Evolutionary conservation across 2,329 filamentous ascomycete species (phyloP).

Genomic region (Ambrosiella cleistominuta): DNA sequence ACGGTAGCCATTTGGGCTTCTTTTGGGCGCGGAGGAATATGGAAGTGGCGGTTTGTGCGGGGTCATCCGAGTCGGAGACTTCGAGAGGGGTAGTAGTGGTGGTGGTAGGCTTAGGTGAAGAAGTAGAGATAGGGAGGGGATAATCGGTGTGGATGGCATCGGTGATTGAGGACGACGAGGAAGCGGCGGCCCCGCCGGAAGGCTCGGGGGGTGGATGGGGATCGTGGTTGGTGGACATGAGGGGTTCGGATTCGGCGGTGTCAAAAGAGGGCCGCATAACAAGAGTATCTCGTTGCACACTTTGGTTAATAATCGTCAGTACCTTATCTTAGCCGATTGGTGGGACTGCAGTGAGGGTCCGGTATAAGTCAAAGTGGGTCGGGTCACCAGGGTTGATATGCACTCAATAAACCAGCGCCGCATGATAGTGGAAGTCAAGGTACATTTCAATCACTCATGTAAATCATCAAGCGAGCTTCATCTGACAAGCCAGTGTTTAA

Average conservation of each 20-base stretch:
- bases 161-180: not conserved
- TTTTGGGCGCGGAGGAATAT: slow-evolving; percentile 42
- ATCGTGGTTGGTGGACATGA: slow-evolving; percentile 20
- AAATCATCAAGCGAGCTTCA: no score
- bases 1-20: slow-evolving; percentile 41
- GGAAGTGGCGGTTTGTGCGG: slow-evolving; percentile 16
- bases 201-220: not conserved
- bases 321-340: not conserved
- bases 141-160: slow-evolving; percentile 23
- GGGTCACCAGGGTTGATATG: not conserved
- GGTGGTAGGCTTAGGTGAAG: slow-evolving; percentile 7
- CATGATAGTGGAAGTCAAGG: no score
- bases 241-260: slow-evolving; percentile 21
- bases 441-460: no score
- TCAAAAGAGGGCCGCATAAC: slow-evolving; percentile 9
- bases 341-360: not conserved
- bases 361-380: not conserved
- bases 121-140: slow-evolving; percentile 23
- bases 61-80: slow-evolving; percentile 27
- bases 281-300: not conserved
- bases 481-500: no score
- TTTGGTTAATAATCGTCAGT: not conserved
- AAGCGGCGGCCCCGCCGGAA: not conserved
- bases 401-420: no score
- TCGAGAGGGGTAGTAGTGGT: slow-evolving; percentile 23